A percentile compares a stretch with the other conserved stretches of the same genome.
phyloP scores from a whole-genome alignment of 2,329 filamentous ascomycete genomes.

The Botrytis sinoallii region DNA sequence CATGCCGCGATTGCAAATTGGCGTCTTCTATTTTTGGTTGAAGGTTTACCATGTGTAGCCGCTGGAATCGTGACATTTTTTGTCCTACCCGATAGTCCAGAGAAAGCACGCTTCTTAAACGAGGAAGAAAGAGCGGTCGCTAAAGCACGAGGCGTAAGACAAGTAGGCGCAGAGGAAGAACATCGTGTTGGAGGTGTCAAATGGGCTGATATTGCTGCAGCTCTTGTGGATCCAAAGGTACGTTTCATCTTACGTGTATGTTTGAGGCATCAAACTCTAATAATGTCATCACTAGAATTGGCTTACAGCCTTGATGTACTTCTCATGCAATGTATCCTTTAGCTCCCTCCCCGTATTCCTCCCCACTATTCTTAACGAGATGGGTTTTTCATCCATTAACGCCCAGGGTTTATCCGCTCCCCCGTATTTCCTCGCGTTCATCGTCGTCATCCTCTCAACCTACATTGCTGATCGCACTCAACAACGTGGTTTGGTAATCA shows the following conservation, averaged over 20 bases:
- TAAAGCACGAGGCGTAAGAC: slow-evolving; percentile 49
- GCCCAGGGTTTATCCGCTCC: slow-evolving; percentile 72
- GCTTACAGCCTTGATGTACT: slow-evolving; percentile 49
- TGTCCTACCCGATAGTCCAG: slow-evolving; percentile 51
- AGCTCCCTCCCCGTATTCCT: slow-evolving; percentile 63
- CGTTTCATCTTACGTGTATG: neutral
- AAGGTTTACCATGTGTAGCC: slow-evolving; percentile 58
- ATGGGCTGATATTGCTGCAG: slow-evolving; percentile 46
- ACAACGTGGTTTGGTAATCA: slow-evolving; percentile 61
- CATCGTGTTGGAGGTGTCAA: slow-evolving; percentile 47
- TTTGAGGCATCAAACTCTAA: neutral
- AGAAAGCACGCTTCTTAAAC: slow-evolving; percentile 49
- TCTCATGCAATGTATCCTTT: slow-evolving; percentile 62
- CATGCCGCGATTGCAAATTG: slow-evolving; percentile 53
- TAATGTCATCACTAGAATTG: slow-evolving; percentile 25
- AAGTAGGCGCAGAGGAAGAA: slow-evolving; percentile 49
- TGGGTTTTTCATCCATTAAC: slow-evolving; percentile 65
- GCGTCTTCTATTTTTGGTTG: slow-evolving; percentile 63
- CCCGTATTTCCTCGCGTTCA: slow-evolving; percentile 65
- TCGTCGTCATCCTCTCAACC: slow-evolving; percentile 58
- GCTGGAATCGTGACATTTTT: slow-evolving; percentile 55
- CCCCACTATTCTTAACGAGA: slow-evolving; percentile 58
- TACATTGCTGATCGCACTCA: slow-evolving; percentile 63
- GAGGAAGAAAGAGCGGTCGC: slow-evolving; percentile 50
- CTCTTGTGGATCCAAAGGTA: slow-evolving; percentile 46